phyloP scores from a whole-genome alignment of 192 early-diverging fungal species.

The Physocladia obscura region DNA sequence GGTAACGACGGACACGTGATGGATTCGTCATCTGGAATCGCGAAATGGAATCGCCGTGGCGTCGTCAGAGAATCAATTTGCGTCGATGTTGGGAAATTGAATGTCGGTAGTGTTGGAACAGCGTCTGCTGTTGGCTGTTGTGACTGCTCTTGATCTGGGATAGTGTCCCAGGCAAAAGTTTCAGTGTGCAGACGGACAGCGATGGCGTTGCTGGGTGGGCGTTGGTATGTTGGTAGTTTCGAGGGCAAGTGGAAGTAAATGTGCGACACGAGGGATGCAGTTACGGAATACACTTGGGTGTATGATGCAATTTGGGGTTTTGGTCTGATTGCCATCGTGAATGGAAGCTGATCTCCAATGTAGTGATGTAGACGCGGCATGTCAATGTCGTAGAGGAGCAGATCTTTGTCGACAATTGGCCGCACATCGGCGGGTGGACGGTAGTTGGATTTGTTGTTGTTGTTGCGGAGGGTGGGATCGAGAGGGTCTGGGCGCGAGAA shows the following conservation, averaged over 20 bases:
- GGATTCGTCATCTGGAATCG: background rate
- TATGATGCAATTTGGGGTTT: background rate
- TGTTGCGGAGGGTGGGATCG: constrained; percentile 12
- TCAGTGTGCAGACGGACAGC: constrained; percentile 17
- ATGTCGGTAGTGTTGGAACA: background rate
- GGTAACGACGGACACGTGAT: constrained; percentile 11
- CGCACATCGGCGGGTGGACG: background rate
- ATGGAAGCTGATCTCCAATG: constrained; percentile 26
- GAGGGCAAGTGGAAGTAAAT: constrained; percentile 13
- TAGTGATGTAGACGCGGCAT: constrained; percentile 19
- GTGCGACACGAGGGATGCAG: constrained; percentile 17
- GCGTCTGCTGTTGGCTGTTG: background rate
- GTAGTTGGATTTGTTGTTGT: no score
- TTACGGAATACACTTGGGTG: background rate
- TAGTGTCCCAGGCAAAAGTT: background rate
- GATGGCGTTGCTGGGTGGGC: constrained; percentile 17
- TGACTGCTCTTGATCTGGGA: background rate
- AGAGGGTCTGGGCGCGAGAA: constrained; percentile 3
- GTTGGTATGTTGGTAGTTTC: background rate
- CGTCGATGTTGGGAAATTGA: no score
- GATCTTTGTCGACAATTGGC: background rate
- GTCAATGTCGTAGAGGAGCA: constrained; percentile 16
- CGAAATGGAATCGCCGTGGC: constrained; percentile 17
- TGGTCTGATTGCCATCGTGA: constrained; percentile 29
- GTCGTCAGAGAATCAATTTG: background rate